Evolutionary conservation across 164 flowering plant genomes (phyloP).

Genomic region (Berberis vulgaris): DNA sequence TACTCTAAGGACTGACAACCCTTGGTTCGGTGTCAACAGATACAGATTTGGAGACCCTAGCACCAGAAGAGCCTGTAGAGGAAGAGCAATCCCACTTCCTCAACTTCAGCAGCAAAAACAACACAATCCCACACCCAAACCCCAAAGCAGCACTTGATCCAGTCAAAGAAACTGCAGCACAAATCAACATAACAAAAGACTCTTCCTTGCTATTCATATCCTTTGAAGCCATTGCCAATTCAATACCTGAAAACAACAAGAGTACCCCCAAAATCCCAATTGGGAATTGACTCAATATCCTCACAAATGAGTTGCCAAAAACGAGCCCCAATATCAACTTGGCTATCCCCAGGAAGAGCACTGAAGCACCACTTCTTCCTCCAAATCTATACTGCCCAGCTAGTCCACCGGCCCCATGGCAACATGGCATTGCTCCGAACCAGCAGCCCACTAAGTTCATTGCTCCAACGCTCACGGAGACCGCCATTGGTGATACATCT

Average conservation of each 20-base stretch:
- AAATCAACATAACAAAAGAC: no score
- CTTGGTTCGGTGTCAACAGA: no score
- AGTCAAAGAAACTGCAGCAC: conserved; percentile 20
- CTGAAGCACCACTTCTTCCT: conserved; percentile 43
- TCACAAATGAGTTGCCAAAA: conserved; percentile 71
- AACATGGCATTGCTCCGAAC: not conserved
- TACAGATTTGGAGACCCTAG: no score
- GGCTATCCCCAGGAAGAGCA: conserved; percentile 53
- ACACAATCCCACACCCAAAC: conserved; percentile 63
- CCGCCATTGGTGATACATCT: conserved; percentile 54
- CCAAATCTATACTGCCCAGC: not conserved
- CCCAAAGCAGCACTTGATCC: conserved; percentile 86
- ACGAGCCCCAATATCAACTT: conserved; percentile 57
- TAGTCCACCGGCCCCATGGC: not conserved
- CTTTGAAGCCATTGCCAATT: no score
- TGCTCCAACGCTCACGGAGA: conserved; percentile 6
- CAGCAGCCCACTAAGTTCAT: not conserved
- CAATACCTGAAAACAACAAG: conserved; percentile 48
- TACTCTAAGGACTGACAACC: no score
- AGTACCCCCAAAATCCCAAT: conserved; percentile 74
- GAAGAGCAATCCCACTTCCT: conserved; percentile 39
- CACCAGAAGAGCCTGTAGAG: not conserved
- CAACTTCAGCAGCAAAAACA: conserved; percentile 1
- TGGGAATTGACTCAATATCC: conserved; percentile 52
- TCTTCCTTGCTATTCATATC: no score